Conservation (phyloP, 495 filamentous ascomycete species). For the Gamarada debralockiae region DNA sequence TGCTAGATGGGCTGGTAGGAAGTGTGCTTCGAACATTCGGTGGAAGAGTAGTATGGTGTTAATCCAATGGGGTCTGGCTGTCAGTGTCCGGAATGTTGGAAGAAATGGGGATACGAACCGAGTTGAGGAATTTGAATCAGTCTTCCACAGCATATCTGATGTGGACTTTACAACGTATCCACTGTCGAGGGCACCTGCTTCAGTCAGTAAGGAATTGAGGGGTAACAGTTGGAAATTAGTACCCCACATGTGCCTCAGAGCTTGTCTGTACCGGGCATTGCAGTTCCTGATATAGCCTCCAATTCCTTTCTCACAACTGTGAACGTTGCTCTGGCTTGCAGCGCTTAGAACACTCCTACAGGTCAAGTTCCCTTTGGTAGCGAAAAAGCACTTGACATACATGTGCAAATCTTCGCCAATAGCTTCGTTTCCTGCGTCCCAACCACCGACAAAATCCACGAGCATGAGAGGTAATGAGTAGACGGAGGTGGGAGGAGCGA, state of each 20-base stretch:
- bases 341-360: conserved; percentile 49
- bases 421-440: conserved; percentile 29
- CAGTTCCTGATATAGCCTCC: conserved; percentile 47
- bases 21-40: conserved; percentile 66
- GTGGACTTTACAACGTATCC: conserved; percentile 42
- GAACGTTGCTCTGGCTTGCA: conserved; percentile 65
- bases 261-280: conserved; percentile 60
- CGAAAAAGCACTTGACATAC: conserved; percentile 73
- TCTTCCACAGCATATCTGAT: background rate
- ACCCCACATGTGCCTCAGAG: conserved; percentile 69
- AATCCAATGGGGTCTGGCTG: background rate
- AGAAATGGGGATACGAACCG: background rate
- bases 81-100: background rate
- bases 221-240: no score
- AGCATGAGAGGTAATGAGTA: conserved; percentile 62
- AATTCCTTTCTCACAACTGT: conserved; percentile 42
- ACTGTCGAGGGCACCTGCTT: conserved; percentile 59
- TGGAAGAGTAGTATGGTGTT: conserved; percentile 41
- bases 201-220: no score
- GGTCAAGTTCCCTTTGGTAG: conserved; percentile 58
- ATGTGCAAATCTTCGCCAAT: conserved; percentile 74
- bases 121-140: background rate
- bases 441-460: conserved; percentile 53
- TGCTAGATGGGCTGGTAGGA: conserved; percentile 60
- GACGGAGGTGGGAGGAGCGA: conserved; percentile 64